Percentiles rank a stretch among this genome's conserved stretches.
phyloP scores from a whole-genome alignment of 345 rosid genomes.

The Gossypium longicalyx region DNA sequence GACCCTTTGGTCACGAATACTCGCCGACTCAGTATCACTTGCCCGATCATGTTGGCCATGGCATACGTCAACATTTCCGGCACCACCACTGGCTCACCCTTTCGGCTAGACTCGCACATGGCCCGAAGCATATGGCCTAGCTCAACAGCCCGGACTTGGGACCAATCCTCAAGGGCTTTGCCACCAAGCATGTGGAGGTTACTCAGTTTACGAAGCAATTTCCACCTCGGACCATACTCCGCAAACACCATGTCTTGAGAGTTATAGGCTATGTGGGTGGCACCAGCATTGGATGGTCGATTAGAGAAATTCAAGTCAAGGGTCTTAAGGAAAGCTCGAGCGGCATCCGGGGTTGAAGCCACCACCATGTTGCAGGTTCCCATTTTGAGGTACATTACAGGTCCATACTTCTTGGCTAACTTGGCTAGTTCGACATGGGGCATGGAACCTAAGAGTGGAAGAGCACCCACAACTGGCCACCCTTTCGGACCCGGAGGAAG shows the following conservation, averaged over 20 bases:
- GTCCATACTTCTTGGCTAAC: constrained; percentile 51
- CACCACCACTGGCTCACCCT: constrained; percentile 32
- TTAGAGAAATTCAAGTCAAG: constrained; percentile 54
- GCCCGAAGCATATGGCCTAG: constrained; percentile 46
- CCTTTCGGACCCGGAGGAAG: constrained; percentile 54
- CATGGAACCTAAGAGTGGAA: constrained; percentile 50
- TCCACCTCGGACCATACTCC: constrained; percentile 52
- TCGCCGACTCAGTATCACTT: constrained; percentile 41
- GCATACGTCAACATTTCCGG: constrained; percentile 45
- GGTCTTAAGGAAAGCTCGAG: constrained; percentile 50
- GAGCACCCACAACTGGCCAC: constrained; percentile 53
- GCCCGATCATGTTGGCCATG: constrained; percentile 57
- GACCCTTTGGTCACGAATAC: constrained; percentile 42
- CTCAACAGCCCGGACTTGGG: constrained; percentile 29
- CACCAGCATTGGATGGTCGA: constrained; percentile 49
- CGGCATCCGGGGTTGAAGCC: constrained; percentile 52
- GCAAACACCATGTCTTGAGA: constrained; percentile 65
- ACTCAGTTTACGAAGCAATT: constrained; percentile 50
- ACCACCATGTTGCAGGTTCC: constrained; percentile 50
- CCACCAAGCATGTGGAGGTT: constrained; percentile 57
- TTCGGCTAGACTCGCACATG: constrained; percentile 29
- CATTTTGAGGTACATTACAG: constrained; percentile 48
- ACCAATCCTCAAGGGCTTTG: constrained; percentile 53
- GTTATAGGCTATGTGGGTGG: constrained; percentile 48
- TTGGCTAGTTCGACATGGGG: constrained; percentile 51